phyloP scores from a whole-genome alignment of 2,329 filamentous ascomycete species.

The Magnaporthales sp. region DNA sequence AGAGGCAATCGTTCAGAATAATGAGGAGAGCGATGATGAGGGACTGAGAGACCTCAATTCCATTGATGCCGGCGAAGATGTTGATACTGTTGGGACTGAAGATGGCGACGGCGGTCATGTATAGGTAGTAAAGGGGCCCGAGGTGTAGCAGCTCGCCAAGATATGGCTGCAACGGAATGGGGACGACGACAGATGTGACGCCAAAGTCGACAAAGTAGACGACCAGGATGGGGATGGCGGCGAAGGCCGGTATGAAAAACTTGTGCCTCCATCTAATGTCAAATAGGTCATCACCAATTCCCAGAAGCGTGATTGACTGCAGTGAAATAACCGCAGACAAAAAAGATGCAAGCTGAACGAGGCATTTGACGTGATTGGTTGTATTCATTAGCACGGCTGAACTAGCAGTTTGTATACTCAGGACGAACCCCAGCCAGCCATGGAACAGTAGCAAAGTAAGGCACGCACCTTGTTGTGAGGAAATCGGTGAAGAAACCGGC shows the following conservation, averaged over 20 bases:
- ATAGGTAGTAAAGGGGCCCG: conserved; percentile 78
- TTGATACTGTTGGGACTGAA: conserved; percentile 99
- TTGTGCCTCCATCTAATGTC: conserved; percentile 99
- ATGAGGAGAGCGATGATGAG: conserved; percentile 81
- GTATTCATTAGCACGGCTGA: neutral
- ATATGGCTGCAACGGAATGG: conserved; percentile 74
- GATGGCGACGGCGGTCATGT: conserved; percentile 94
- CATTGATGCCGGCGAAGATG: conserved; percentile 98
- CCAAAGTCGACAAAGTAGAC: conserved; percentile 99
- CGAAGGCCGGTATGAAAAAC: conserved; percentile 92
- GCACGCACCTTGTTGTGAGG: conserved; percentile 76
- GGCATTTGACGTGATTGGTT: neutral
- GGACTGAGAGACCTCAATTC: conserved; percentile 92
- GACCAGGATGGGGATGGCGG: conserved; percentile 84
- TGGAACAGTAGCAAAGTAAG: neutral
- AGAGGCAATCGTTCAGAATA: conserved; percentile 78
- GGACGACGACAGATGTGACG: conserved; percentile 90
- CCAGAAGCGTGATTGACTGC: conserved; percentile 82
- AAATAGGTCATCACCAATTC: conserved; percentile 91
- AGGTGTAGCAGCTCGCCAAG: conserved; percentile 80
- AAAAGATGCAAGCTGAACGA: conserved; percentile 74
- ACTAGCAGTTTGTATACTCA: neutral
- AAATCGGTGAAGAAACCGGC: conserved; percentile 81
- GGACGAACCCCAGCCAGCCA: neutral
- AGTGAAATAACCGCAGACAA: conserved; percentile 89